Conservation (phyloP, 2,329 filamentous ascomycete species). For the Huntiella savannae region DNA sequence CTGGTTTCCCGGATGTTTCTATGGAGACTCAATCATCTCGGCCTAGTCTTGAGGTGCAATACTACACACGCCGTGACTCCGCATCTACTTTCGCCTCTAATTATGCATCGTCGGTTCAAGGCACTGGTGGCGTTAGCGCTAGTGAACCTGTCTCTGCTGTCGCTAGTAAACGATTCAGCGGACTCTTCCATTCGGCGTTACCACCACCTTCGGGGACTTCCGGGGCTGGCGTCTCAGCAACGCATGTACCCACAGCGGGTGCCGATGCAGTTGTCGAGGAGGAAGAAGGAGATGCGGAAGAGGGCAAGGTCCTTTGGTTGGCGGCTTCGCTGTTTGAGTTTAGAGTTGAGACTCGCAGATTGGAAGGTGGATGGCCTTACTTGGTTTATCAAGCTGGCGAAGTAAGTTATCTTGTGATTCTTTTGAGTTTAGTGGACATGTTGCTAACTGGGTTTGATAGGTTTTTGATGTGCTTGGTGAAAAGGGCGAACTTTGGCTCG, state of each 20-base stretch:
- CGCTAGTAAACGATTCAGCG: conserved; percentile 31
- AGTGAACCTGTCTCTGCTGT: conserved; percentile 16
- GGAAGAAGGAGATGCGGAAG: neutral
- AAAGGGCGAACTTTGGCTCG: conserved; percentile 94
- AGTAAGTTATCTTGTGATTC: conserved; percentile 27
- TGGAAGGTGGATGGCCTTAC: conserved; percentile 89
- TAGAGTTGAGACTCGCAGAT: conserved; percentile 80
- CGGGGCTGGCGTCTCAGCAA: neutral
- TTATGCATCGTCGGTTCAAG: conserved; percentile 18
- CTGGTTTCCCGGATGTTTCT: conserved; percentile 15
- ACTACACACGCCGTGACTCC: conserved; percentile 30
- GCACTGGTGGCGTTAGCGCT: conserved; percentile 18
- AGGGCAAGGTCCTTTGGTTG: conserved; percentile 50
- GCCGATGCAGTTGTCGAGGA: neutral
- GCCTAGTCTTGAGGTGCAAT: conserved; percentile 33
- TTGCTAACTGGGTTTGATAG: conserved; percentile 19
- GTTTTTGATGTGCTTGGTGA: conserved; percentile 87
- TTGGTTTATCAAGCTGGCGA: conserved; percentile 89
- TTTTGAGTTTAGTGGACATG: neutral
- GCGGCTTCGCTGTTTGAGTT: conserved; percentile 93
- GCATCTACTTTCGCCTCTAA: conserved; percentile 34
- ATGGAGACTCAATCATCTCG: conserved; percentile 24
- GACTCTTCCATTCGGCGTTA: conserved; percentile 72
- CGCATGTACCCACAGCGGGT: neutral
- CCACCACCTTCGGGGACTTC: conserved; percentile 25